phyloP scores from a whole-genome alignment of 768 basidiomycete species.

The Chalciporus pseudorubinellus region DNA sequence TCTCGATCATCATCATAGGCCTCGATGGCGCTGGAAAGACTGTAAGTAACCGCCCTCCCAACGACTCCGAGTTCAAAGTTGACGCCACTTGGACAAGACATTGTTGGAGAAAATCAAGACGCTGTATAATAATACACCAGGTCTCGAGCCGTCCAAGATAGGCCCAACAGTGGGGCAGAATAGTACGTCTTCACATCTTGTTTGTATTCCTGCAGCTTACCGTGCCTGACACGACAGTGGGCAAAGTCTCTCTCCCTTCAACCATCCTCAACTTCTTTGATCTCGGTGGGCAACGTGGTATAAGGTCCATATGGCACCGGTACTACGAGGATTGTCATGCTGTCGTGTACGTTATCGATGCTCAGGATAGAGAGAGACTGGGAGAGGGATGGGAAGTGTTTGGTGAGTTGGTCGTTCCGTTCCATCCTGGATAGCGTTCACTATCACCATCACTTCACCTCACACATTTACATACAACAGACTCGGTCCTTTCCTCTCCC shows the following conservation, averaged over 20 bases:
- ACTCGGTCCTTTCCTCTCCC: slow-evolving; percentile 83
- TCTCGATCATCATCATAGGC: slow-evolving; percentile 93
- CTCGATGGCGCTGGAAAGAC: slow-evolving; percentile 93
- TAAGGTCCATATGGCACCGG: slow-evolving; percentile 88
- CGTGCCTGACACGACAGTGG: slow-evolving; percentile 50
- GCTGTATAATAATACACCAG: slow-evolving; percentile 81
- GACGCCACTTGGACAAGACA: slow-evolving; percentile 48
- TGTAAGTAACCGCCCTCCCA: slow-evolving; percentile 36
- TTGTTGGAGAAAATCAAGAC: slow-evolving; percentile 93
- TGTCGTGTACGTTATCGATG: slow-evolving; percentile 86
- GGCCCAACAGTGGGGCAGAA: slow-evolving; percentile 97
- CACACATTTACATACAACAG: slow-evolving; percentile 34
- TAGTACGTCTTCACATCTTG: slow-evolving; percentile 52
- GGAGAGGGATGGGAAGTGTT: slow-evolving; percentile 98
- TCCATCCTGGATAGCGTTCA: background rate
- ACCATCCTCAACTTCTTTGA: slow-evolving; percentile 97
- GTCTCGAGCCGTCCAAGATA: slow-evolving; percentile 90
- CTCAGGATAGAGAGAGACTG: slow-evolving; percentile 83
- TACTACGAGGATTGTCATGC: slow-evolving; percentile 85
- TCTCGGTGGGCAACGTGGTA: slow-evolving; percentile 91
- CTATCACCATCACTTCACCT: background rate
- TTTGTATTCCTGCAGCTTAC: background rate
- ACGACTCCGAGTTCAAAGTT: background rate
- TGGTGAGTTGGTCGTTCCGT: slow-evolving; percentile 51
- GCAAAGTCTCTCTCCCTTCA: slow-evolving; percentile 89